phyloP scores from a whole-genome alignment of 2,329 filamentous ascomycete genomes.

The Curvularia eragrostidis region DNA sequence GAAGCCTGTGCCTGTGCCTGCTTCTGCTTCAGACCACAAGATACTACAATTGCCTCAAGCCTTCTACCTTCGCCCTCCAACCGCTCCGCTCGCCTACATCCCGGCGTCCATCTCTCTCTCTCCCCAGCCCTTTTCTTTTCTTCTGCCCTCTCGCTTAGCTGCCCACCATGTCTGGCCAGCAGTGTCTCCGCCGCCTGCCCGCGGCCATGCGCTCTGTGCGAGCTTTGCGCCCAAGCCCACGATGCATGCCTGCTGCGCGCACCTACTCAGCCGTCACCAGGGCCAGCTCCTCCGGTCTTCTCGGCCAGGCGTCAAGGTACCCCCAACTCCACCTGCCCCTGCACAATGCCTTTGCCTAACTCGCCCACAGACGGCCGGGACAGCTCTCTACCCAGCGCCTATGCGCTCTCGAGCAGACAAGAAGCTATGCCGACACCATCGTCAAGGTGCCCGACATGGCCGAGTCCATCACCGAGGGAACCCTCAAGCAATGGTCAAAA shows the following conservation, averaged over 20 bases:
- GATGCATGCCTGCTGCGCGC: slow-evolving; percentile 38
- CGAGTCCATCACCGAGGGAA: slow-evolving; percentile 97
- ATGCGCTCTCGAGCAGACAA: slow-evolving; percentile 41
- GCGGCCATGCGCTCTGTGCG: slow-evolving; percentile 38
- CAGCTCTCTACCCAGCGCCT: slow-evolving; percentile 36
- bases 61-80: slow-evolving; percentile 5
- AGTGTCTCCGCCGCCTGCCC: slow-evolving; percentile 49
- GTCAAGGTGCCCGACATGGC: slow-evolving; percentile 98
- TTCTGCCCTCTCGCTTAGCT: slow-evolving; percentile 11
- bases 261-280: slow-evolving; percentile 45
- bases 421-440: slow-evolving; percentile 72
- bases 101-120: slow-evolving; percentile 18
- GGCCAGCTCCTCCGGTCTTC: slow-evolving; percentile 44
- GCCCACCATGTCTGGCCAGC: slow-evolving; percentile 46
- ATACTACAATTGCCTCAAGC: slow-evolving; percentile 44
- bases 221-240: slow-evolving; percentile 40
- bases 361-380: slow-evolving; percentile 35
- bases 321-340: neutral
- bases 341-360: slow-evolving; percentile 20
- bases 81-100: slow-evolving; percentile 7
- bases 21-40: slow-evolving; percentile 20
- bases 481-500: slow-evolving; percentile 94
- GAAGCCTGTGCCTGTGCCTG: slow-evolving; percentile 25
- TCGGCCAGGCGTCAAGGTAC: slow-evolving; percentile 41
- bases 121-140: slow-evolving; percentile 18